Evolutionary conservation across 2,329 filamentous ascomycete genomes (phyloP).

Genomic region (Sclerotinia nivalis): DNA sequence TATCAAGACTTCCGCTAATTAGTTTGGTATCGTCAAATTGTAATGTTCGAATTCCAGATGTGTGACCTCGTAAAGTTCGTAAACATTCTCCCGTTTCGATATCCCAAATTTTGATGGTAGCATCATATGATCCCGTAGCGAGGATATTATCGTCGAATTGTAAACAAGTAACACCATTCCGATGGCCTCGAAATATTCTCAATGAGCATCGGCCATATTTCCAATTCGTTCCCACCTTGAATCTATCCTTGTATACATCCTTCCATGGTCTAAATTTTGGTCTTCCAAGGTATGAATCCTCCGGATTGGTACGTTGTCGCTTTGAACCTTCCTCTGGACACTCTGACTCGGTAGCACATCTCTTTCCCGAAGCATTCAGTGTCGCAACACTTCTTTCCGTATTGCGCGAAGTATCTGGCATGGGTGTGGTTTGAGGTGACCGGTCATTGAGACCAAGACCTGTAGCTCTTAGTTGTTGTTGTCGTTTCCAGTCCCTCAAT

Average conservation of each 20-base stretch:
- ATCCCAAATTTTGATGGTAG: constrained; percentile 95
- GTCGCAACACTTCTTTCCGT: constrained; percentile 21
- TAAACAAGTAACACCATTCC: constrained; percentile 73
- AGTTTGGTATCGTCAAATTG: constrained; percentile 93
- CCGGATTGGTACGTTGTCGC: constrained; percentile 32
- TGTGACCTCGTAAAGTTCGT: constrained; percentile 81
- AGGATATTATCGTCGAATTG: constrained; percentile 84
- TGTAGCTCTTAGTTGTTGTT: constrained; percentile 71
- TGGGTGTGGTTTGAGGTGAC: constrained; percentile 52
- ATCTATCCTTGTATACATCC: constrained; percentile 92
- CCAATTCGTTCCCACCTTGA: constrained; percentile 97
- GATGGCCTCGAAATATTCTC: constrained; percentile 81
- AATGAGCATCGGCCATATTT: constrained; percentile 88
- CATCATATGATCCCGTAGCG: constrained; percentile 92
- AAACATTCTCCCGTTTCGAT: constrained; percentile 84
- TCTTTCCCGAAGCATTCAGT: constrained; percentile 33
- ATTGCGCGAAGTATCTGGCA: constrained; percentile 42
- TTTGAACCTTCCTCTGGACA: constrained; percentile 31
- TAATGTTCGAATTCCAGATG: constrained; percentile 78
- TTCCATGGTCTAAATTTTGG: constrained; percentile 79
- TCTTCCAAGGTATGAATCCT: constrained; percentile 40
- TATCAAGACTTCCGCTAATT: constrained; percentile 86
- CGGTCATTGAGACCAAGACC: constrained; percentile 57
- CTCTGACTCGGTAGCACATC: constrained; percentile 32
- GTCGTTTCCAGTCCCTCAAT: constrained; percentile 73